Percentiles rank a stretch among this genome's conserved stretches.
Conservation (phyloP, 2,329 filamentous ascomycete species). For the Didymosphaeria variabile region DNA sequence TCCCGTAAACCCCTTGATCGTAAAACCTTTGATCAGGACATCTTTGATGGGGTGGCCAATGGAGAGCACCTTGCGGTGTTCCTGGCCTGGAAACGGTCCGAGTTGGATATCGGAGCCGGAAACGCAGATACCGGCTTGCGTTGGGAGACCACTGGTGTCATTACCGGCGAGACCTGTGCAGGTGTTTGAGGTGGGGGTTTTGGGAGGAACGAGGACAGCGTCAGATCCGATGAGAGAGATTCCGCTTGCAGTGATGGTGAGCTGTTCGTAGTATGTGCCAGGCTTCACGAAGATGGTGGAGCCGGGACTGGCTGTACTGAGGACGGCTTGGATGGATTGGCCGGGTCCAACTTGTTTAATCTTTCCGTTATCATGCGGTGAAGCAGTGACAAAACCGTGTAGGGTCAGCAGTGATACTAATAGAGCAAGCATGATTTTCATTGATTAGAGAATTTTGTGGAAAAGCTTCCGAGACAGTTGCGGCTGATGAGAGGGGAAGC, state of each 20-base stretch:
- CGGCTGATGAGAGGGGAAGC: no score
- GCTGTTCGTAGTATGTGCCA: slow-evolving; percentile 20
- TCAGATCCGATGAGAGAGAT: slow-evolving; percentile 24
- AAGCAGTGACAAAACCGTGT: no score
- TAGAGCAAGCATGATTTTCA: no score
- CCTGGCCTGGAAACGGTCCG: neutral
- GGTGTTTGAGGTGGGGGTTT: slow-evolving; percentile 9
- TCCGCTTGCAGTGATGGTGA: slow-evolving; percentile 19
- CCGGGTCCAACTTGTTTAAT: slow-evolving; percentile 14
- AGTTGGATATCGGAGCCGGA: slow-evolving; percentile 17
- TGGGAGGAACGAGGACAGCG: slow-evolving; percentile 18
- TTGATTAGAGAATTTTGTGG: no score
- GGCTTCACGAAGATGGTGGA: slow-evolving; percentile 22
- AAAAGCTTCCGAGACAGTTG: no score
- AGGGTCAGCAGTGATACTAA: no score
- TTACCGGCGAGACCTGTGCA: slow-evolving; percentile 18
- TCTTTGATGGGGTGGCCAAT: slow-evolving; percentile 20
- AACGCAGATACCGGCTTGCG: slow-evolving; percentile 26
- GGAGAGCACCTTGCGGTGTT: slow-evolving; percentile 14
- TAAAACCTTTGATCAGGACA: slow-evolving; percentile 22
- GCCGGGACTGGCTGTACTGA: slow-evolving; percentile 17
- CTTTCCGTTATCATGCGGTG: neutral
- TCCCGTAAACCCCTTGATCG: slow-evolving; percentile 20
- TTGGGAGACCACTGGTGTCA: neutral
- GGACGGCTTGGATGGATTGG: slow-evolving; percentile 22